Conservation (phyloP, 73 alveolate genomes). For the Paramecium octaurelia region DNA sequence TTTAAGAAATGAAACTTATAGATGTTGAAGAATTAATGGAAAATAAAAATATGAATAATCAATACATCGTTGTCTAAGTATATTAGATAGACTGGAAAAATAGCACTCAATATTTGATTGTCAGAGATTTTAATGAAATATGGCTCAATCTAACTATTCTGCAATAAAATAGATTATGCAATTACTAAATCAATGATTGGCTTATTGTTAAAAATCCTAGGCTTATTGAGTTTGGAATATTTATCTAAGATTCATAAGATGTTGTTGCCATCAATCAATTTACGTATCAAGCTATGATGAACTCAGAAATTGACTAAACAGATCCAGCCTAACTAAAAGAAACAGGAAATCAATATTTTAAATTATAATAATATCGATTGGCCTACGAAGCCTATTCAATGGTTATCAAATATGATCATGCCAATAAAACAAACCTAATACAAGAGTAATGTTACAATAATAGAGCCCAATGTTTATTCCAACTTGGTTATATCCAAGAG, state of each 20-base stretch:
- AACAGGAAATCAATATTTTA: neutral
- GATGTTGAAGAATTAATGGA: conserved; percentile 15
- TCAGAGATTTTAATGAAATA: neutral
- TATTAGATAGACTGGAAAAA: neutral
- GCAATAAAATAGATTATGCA: neutral
- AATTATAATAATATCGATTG: neutral
- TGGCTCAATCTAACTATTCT: neutral
- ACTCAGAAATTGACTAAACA: neutral
- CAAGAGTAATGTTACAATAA: neutral
- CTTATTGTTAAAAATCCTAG: neutral
- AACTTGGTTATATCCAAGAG: neutral
- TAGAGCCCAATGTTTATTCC: neutral
- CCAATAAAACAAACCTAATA: neutral
- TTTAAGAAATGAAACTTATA: neutral
- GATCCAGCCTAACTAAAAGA: neutral
- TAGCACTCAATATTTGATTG: neutral
- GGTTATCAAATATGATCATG: neutral
- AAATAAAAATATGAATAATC: neutral
- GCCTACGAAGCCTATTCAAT: neutral
- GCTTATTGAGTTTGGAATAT: neutral
- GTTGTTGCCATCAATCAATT: neutral
- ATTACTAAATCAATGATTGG: neutral
- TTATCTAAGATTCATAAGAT: neutral
- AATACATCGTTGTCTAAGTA: neutral
- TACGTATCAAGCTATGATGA: neutral